Percentiles rank a stretch among this genome's conserved stretches.
Conservation (phyloP, 345 rosid species). For the Corchorus olitorius region DNA sequence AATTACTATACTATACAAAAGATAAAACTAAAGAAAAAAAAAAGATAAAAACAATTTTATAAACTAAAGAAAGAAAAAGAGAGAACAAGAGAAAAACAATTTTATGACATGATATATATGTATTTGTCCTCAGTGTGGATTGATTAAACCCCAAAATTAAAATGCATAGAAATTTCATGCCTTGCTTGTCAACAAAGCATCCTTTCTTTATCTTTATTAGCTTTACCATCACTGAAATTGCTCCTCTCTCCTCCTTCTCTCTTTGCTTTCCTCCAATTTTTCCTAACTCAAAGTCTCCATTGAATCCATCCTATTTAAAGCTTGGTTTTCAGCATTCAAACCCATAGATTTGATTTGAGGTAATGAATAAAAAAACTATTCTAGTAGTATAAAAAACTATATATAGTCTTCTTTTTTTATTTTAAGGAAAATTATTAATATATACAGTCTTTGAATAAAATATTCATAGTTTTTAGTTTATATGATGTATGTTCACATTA, state of each 20-base stretch:
- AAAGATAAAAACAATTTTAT: too few relatives aligned
- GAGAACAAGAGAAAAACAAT: too few relatives aligned
- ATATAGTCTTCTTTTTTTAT: too few relatives aligned
- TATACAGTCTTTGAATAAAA: conserved; percentile 7
- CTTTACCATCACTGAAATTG: not conserved
- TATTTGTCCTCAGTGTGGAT: too few relatives aligned
- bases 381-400: not conserved
- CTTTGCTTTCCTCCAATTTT: not conserved
- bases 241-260: not conserved
- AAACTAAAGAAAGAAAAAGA: too few relatives aligned
- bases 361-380: conserved; percentile 16
- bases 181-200: conserved; percentile 15
- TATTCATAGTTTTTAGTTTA: conserved; percentile 1
- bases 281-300: conserved; percentile 12
- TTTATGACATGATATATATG: too few relatives aligned
- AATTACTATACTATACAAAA: not conserved
- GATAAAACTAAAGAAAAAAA: too few relatives aligned
- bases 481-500: not conserved
- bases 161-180: conserved; percentile 3
- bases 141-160: not conserved
- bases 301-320: conserved; percentile 24
- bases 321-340: conserved; percentile 35
- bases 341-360: conserved; percentile 27
- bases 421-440: too few relatives aligned
- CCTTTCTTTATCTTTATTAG: conserved; percentile 15